A percentile compares a stretch with the other conserved stretches of the same genome.
Conservation (phyloP, 768 basidiomycete species). For the Kwoniella europaea region DNA sequence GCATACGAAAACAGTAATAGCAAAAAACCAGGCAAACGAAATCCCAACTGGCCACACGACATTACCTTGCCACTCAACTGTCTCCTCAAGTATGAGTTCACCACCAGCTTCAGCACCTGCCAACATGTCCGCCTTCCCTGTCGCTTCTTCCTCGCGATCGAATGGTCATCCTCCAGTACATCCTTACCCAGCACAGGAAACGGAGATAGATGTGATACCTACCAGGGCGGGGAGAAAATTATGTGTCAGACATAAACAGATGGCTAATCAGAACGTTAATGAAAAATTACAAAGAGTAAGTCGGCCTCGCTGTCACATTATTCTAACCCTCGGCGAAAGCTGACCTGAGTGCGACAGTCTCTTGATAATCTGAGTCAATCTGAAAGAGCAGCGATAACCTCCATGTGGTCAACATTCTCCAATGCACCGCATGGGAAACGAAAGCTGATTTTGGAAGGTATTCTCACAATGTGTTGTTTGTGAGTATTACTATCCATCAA, state of each 20-base stretch:
- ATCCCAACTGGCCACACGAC: not conserved
- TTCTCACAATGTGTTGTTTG: conserved; percentile 99
- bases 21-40: conserved; percentile 3
- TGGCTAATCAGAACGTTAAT: conserved; percentile 94
- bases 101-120: conserved; percentile 9
- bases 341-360: conserved; percentile 64
- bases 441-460: conserved; percentile 90
- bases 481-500: conserved; percentile 31
- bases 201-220: conserved; percentile 44
- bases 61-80: conserved; percentile 11
- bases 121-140: conserved; percentile 23
- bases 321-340: not conserved
- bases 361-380: conserved; percentile 83
- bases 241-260: conserved; percentile 90
- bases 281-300: conserved; percentile 85
- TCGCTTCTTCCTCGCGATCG: conserved; percentile 17
- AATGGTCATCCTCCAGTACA: conserved; percentile 11
- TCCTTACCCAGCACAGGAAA: conserved; percentile 9
- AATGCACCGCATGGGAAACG: conserved; percentile 88
- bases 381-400: conserved; percentile 85
- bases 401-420: conserved; percentile 96
- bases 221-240: conserved; percentile 67
- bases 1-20: not conserved
- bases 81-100: not conserved
- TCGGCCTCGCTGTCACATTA: conserved; percentile 7